Base-by-base conservation (phyloP, 2,329 filamentous ascomycete genomes). In the Sporothrix sp. region DNA sequence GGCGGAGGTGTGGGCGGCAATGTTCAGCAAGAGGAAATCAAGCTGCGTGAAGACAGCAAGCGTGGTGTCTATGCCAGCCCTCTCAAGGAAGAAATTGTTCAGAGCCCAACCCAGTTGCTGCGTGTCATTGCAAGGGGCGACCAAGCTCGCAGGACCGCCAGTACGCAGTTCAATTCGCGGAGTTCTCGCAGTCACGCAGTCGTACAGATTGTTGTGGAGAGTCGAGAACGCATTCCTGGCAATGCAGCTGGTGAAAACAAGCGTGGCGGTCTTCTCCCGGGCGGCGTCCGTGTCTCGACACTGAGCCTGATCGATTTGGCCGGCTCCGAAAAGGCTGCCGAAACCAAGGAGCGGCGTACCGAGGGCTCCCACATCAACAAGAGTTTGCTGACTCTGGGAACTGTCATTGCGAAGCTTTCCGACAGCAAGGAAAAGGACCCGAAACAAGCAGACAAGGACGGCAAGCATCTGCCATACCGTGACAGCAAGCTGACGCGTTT, bases 291-390 rank as follows among this genome's bases (percentile, higher is more conserved):
- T 46, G 93, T 98, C 5, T 97, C 91, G 14, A 97, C 93, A 0
- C 70, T 98, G 51, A 96, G 90, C 63, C 70, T 98, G 63, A 98
- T 98, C 57, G 93, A 98, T 76, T 72, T 98, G 58, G 93, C 93
- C 50, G 93, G 93, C 35, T 97, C 93, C 0, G 93, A 98, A 65
- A 88, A 91, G 67, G 93, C 93, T 36, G 93, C 93, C 3, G 93
- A 97, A 61, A 86, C 84, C 50, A 98, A 97, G 65, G 93, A 97
- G 69, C 81, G 93, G 48, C 79, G 93, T 40, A 87, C 88, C 14
- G 93, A 98, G 68, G 93, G 93, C 56, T 91, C 91, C 11, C 93
- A 98, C 64, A 98, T 98, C 70, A 98, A 98, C 73, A 97, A 97
- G 71, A 96, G 89, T 65, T 70, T 98, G 62, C 79, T 98, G 52